Base-by-base conservation (phyloP, 2,329 filamentous ascomycete genomes). In the Diaporthe vaccinii region DNA sequence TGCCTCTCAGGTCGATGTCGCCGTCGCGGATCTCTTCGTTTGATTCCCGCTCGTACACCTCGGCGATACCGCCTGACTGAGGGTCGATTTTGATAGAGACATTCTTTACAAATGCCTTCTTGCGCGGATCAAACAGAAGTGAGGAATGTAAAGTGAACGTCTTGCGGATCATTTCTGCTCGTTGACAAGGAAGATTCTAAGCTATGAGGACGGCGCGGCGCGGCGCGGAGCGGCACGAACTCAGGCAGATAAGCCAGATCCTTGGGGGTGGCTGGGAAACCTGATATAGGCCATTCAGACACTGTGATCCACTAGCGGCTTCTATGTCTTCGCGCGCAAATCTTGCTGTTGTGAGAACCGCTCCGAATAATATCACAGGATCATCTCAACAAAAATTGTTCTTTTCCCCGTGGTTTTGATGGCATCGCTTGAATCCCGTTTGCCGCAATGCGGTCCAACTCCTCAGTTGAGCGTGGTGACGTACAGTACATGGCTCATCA, bases 1-100 rank as follows among this genome's bases (percentile, higher is more conserved):
- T 84, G 73, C 87, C 87, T 14, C 89, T 86, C n/a, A 91, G 85
- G 75, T 91, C 88, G 77, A 92, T 87, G 55, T 89, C 85, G 22
- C 80, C 82, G 7, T 80, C 78, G 4, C 75, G 77, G 51, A 80
- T 77, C n/a, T 81, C 73, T n/a, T 74, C 74, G n/a, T 75, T 71
- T 9, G 78, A 74, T 28, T 78, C 71, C 41, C 84, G 81, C 34
- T 78, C 61, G 25, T 81, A 82, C 53, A 86, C 78, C 28, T 81
- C 76, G 53, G 79, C 79, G 49, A 90, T 87, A 39, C 85, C 80
- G 28, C 87, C 87, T 1, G 81, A 84, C 2, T 76, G 75, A 2
- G 79, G 77, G 72, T 86, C 81, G 53, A 89, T 82, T 7, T 82
- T 81, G 39, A 89, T 82, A 0, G 87, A 88, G 12, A 85, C 79